Conservation (phyloP, 1,284 basidiomycete species). For the Coniophora puteana region DNA sequence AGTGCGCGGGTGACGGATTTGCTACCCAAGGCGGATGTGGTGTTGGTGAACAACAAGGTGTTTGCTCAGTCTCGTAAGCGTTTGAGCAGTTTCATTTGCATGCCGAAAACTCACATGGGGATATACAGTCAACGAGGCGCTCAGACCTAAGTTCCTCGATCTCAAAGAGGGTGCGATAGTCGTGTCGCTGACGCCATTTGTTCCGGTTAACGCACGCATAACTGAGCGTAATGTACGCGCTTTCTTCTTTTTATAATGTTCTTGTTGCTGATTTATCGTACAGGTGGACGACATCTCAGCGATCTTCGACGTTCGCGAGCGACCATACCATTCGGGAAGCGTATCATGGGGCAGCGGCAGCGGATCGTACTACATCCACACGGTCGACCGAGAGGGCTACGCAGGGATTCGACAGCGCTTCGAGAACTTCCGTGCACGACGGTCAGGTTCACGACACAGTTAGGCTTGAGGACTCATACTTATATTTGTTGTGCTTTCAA, state of each 20-base stretch:
- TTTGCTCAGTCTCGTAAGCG: slow-evolving; percentile 64
- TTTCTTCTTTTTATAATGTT: background rate
- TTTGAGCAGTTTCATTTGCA: slow-evolving; percentile 1
- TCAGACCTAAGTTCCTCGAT: slow-evolving; percentile 72
- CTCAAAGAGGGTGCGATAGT: slow-evolving; percentile 78
- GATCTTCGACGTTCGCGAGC: slow-evolving; percentile 70
- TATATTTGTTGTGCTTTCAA: too few species aligned
- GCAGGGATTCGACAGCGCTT: slow-evolving; percentile 51
- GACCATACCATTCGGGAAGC: slow-evolving; percentile 61
- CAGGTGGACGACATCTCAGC: slow-evolving; percentile 71
- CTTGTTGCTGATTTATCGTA: slow-evolving; percentile 3
- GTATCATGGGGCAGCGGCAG: slow-evolving; percentile 73
- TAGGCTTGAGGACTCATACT: too few species aligned
- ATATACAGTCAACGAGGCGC: slow-evolving; percentile 65
- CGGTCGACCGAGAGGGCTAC: slow-evolving; percentile 69
- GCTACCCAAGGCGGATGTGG: slow-evolving; percentile 66
- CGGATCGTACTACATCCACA: slow-evolving; percentile 69
- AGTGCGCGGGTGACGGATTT: slow-evolving; percentile 57
- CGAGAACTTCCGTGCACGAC: slow-evolving; percentile 40
- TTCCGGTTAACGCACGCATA: slow-evolving; percentile 58
- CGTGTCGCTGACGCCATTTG: slow-evolving; percentile 71
- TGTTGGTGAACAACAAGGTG: slow-evolving; percentile 78
- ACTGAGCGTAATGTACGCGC: slow-evolving; percentile 67
- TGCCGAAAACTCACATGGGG: background rate
- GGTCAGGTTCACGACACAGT: too few species aligned